Conservation (phyloP, 768 basidiomycete genomes). For the Trametopsis cervina region DNA sequence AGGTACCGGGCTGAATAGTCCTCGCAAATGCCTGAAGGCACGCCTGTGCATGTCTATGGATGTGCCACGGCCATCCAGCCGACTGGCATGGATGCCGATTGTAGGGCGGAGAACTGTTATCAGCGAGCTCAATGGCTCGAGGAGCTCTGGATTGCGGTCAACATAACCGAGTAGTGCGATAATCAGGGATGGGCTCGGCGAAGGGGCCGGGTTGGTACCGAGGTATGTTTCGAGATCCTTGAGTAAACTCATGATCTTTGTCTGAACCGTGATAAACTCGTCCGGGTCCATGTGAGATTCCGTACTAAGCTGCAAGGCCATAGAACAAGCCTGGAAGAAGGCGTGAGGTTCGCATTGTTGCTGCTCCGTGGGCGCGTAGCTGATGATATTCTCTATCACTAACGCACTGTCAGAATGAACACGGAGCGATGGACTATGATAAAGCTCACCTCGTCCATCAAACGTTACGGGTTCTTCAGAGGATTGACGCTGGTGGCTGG, state of each 20-base stretch:
- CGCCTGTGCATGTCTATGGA: not conserved
- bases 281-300: not conserved
- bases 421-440: not conserved
- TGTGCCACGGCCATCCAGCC: not conserved
- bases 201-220: not conserved
- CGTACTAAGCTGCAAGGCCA: constrained; percentile 3
- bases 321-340: constrained; percentile 7
- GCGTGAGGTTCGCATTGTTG: not conserved
- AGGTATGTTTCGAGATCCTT: constrained; percentile 6
- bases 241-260: not conserved
- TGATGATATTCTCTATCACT: constrained; percentile 5
- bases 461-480: not conserved
- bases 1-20: not conserved
- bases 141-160: not conserved
- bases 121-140: not conserved
- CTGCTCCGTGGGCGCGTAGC: not conserved
- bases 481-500: not conserved
- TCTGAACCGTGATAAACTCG: not conserved
- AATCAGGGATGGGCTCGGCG: constrained; percentile 4
- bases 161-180: constrained; percentile 1
- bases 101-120: not conserved
- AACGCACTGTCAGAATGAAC: not conserved
- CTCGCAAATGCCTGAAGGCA: not conserved
- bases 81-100: not conserved
- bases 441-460: constrained; percentile 6